phyloP scores from a whole-genome alignment of 192 early-diverging fungal species.

The Phycomyces nitens region DNA sequence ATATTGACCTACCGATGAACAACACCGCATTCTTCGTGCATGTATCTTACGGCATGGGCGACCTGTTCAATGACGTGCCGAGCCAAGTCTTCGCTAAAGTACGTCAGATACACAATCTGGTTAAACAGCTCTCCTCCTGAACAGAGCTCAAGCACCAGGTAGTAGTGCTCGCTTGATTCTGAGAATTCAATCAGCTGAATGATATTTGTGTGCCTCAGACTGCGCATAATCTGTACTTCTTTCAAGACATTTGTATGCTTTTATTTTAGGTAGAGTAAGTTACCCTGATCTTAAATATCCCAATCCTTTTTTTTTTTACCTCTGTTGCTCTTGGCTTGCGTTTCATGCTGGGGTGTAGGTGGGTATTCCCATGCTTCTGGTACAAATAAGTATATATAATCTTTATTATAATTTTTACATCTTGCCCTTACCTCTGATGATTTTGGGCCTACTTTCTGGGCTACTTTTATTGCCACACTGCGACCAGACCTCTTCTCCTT shows the following conservation, averaged over 20 bases:
- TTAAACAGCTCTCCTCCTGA: slow-evolving; percentile 89
- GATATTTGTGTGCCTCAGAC: slow-evolving; percentile 72
- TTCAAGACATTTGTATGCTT: slow-evolving; percentile 80
- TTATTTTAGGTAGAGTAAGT: too few species aligned
- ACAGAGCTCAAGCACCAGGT: slow-evolving; percentile 76
- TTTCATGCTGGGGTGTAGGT: slow-evolving; percentile 17
- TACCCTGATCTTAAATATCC: too few species aligned
- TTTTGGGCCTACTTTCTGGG: slow-evolving; percentile 61
- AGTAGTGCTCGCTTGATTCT: slow-evolving; percentile 72
- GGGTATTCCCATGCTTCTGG: neutral
- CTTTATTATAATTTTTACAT: neutral
- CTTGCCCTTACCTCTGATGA: neutral
- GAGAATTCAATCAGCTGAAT: slow-evolving; percentile 71
- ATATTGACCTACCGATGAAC: slow-evolving; percentile 54
- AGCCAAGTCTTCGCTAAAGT: slow-evolving; percentile 73
- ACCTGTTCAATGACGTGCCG: slow-evolving; percentile 85
- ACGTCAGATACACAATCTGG: slow-evolving; percentile 76
- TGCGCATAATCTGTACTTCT: slow-evolving; percentile 82
- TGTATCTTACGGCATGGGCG: slow-evolving; percentile 75
- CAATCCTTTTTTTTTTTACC: too few species aligned
- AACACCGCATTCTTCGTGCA: slow-evolving; percentile 76
- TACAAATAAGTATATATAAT: neutral
- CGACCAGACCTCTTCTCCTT: slow-evolving; percentile 55
- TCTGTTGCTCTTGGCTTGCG: slow-evolving; percentile 19
- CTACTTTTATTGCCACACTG: slow-evolving; percentile 83